These are phyloP conservation scores for Nematocida sp. DNA, from an alignment of 371 early-diverging fungal species.

Conservation along the genomic window DNA sequence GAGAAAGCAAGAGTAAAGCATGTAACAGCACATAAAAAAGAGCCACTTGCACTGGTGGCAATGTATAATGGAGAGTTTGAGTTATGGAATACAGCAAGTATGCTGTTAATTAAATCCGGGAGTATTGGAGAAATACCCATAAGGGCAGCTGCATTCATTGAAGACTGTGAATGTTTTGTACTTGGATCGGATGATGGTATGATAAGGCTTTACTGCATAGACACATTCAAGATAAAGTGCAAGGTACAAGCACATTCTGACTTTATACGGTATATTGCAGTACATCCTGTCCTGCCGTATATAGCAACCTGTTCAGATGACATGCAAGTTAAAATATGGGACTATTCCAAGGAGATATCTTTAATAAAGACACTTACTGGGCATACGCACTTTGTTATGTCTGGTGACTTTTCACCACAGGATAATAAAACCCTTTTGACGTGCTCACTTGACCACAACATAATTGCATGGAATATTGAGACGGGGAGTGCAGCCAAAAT, in stretches of 20 bases:
- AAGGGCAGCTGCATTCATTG: slow-evolving; percentile 59
- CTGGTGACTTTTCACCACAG: slow-evolving; percentile 56
- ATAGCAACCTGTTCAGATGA: slow-evolving; percentile 68
- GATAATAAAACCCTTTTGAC: slow-evolving; percentile 60
- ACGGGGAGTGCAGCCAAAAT: slow-evolving; percentile 42
- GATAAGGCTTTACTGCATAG: slow-evolving; percentile 56
- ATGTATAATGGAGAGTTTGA: slow-evolving; percentile 66
- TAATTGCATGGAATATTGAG: slow-evolving; percentile 63
- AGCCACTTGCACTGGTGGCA: slow-evolving; percentile 58
- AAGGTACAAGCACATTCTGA: slow-evolving; percentile 66
- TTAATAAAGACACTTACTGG: slow-evolving; percentile 56
- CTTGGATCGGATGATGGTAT: slow-evolving; percentile 68
- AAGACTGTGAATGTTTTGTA: slow-evolving; percentile 54
- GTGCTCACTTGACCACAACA: slow-evolving; percentile 63
- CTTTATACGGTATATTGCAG: slow-evolving; percentile 67
- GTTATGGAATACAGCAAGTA: slow-evolving; percentile 59
- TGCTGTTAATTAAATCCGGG: slow-evolving; percentile 45
- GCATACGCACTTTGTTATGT: slow-evolving; percentile 70
- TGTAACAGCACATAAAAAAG: slow-evolving; percentile 58
- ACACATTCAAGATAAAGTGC: slow-evolving; percentile 57
- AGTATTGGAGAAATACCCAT: slow-evolving; percentile 63
- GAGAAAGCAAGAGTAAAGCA: slow-evolving; percentile 64
- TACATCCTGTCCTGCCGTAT: slow-evolving; percentile 50
- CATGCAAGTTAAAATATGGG: slow-evolving; percentile 65
- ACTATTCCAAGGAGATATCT: slow-evolving; percentile 48